Evolutionary conservation across 768 basidiomycete genomes (phyloP).

Genomic region (Mycena filopes): DNA sequence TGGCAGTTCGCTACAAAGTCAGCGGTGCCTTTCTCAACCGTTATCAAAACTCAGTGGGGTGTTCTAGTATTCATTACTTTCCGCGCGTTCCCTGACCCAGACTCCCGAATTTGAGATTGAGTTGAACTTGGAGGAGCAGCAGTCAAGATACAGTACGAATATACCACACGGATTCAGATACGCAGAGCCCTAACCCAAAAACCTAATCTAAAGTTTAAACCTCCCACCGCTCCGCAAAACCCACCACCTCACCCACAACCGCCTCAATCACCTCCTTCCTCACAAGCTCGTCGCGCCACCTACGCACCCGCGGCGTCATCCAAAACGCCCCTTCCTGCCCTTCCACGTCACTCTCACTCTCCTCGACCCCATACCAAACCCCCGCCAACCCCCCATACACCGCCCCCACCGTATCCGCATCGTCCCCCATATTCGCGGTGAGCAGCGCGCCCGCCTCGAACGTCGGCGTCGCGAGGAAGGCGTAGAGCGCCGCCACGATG

Average conservation of each 20-base stretch:
- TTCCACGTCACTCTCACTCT: constrained; percentile 20
- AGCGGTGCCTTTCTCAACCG: no score
- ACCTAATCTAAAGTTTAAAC: no score
- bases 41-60: no score
- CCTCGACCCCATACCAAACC: constrained; percentile 51
- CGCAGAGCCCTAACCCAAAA: no score
- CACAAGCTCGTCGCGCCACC: constrained; percentile 48
- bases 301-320: constrained; percentile 47
- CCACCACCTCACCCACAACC: constrained; percentile 49
- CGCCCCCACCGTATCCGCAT: constrained; percentile 58
- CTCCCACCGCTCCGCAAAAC: constrained; percentile 25
- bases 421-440: constrained; percentile 55
- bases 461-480: constrained; percentile 53
- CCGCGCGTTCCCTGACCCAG: no score
- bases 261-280: constrained; percentile 47
- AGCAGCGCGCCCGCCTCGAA: constrained; percentile 59
- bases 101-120: no score
- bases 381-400: constrained; percentile 59
- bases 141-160: no score
- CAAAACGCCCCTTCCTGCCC: constrained; percentile 42
- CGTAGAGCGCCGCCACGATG: constrained; percentile 54
- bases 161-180: no score
- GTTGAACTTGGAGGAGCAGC: no score
- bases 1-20: no score
- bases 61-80: no score